Percentiles rank a stretch among this genome's conserved stretches.
Conservation (phyloP, 257 asterid genomes). For the Euphrasia confusa region DNA sequence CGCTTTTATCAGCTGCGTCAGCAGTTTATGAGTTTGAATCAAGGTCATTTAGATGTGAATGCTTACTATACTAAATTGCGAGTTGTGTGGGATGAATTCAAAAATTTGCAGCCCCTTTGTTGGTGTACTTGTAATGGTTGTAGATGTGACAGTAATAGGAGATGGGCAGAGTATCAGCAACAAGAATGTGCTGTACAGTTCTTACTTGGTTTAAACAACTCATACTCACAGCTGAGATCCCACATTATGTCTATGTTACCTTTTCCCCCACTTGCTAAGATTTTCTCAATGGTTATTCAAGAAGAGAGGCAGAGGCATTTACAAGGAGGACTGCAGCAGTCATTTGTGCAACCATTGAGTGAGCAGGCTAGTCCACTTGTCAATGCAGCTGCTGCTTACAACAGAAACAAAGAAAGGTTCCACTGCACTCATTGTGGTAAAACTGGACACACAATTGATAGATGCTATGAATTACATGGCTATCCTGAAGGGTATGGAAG, state of each 20-base stretch:
- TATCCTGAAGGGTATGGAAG: neutral
- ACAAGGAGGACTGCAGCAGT: no score
- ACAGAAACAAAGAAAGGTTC: no score
- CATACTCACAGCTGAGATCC: no score
- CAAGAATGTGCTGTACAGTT: neutral
- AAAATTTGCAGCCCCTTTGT: neutral
- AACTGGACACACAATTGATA: neutral
- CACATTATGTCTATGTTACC: neutral
- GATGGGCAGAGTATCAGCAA: neutral
- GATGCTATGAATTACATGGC: neutral
- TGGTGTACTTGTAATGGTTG: neutral
- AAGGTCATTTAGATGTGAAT: no score
- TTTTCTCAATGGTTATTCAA: neutral
- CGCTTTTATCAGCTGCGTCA: no score
- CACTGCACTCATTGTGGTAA: no score
- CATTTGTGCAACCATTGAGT: no score
- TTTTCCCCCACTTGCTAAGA: neutral
- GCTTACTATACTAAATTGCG: neutral
- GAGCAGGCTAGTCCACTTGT: no score
- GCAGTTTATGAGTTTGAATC: no score
- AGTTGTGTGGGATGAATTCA: neutral
- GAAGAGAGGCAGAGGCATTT: neutral
- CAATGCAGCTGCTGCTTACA: no score
- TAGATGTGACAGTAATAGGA: neutral
- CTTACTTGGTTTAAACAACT: neutral